Evolutionary conservation across 176 grass and related monocot genomes (phyloP), one percentile per base, ranked within the genome.

Genomic region (sorghum (Sorghum bicolor)): DNA sequence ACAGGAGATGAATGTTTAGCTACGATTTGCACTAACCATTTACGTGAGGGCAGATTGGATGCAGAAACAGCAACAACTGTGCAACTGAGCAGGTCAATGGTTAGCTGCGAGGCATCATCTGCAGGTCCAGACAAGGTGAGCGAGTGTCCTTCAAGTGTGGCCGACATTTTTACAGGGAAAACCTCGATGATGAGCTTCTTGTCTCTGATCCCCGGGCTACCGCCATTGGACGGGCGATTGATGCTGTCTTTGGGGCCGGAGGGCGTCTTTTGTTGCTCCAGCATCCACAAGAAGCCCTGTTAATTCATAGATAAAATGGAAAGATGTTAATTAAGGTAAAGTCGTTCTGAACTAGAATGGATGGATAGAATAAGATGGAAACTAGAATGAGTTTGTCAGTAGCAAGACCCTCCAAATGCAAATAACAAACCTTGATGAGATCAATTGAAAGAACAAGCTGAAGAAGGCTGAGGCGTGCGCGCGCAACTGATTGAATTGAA

Each of bases 271-370:
- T 86, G 84, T 70, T 89, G 87, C 45, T 89, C 94, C 71, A 97
- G 61, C 12, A 97, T 83, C 94, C 94, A 97, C 58, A 97, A 58
- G 41, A 64, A 81, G 74, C 91, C 94, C 94, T 97, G 87, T 53
- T 44, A 44, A 44, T 14, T 17, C 48, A n/a, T 48, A 48, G 19
- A 26, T 33, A 48, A 44, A 26, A 61, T 26, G 22, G 20, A n/a
- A 24, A 5, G 36, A 3, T 2, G 30, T 8, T 14, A 29, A 53
- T 53, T 11, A 60, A 60, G 20, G 6, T n/a, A n/a, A 53, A 8
- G 48, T 53, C 48, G 47, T n/a, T n/a, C n/a, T 50, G 47, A 50
- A 20, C 50, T 6, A n/a, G n/a, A 12, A 41, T 41, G 43, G 43
- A 45, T 45, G 50, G 50, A 53, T 20, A 19, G 22, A 53, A 53